Evolutionary conservation across 768 basidiomycete species (phyloP).

Genomic region (Calvatia gigantea): DNA sequence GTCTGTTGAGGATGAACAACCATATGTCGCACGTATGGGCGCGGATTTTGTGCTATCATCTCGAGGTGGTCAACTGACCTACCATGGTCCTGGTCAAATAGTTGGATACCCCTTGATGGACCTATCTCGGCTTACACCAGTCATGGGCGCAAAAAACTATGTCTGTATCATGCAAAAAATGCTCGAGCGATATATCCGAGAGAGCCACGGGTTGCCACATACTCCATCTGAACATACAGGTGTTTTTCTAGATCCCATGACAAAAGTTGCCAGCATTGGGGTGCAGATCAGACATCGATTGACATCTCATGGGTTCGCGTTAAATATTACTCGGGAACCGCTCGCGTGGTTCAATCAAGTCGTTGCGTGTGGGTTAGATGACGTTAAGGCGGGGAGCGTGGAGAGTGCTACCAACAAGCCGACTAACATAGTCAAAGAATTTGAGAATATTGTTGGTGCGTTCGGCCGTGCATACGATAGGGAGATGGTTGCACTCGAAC

Average conservation of each 20-base stretch:
- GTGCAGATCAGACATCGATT: constrained; percentile 94
- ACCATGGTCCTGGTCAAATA: constrained; percentile 96
- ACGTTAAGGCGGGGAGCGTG: constrained; percentile 76
- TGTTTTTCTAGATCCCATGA: constrained; percentile 74
- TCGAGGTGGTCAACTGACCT: constrained; percentile 92
- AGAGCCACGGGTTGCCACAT: constrained; percentile 55
- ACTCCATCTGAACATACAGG: constrained; percentile 81
- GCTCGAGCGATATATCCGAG: constrained; percentile 58
- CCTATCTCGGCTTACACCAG: constrained; percentile 72
- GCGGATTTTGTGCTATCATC: constrained; percentile 83
- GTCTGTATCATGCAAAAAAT: constrained; percentile 78
- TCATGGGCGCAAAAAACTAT: constrained; percentile 73
- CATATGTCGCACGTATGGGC: constrained; percentile 68
- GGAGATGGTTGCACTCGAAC: constrained; percentile 41
- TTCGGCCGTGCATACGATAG: constrained; percentile 49
- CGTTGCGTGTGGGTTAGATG: constrained; percentile 86
- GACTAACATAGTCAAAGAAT: constrained; percentile 46
- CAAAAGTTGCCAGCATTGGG: constrained; percentile 94
- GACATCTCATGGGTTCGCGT: constrained; percentile 91
- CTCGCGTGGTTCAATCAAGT: constrained; percentile 82
- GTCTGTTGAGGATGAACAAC: constrained; percentile 53
- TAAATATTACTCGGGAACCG: constrained; percentile 86
- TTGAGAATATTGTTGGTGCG: constrained; percentile 43
- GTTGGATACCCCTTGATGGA: constrained; percentile 95
- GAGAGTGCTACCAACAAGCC: constrained; percentile 37